Percentiles rank a stretch among this genome's conserved stretches.
phyloP scores from a whole-genome alignment of 768 basidiomycete species.

The Tricholoma hemisulphureum region DNA sequence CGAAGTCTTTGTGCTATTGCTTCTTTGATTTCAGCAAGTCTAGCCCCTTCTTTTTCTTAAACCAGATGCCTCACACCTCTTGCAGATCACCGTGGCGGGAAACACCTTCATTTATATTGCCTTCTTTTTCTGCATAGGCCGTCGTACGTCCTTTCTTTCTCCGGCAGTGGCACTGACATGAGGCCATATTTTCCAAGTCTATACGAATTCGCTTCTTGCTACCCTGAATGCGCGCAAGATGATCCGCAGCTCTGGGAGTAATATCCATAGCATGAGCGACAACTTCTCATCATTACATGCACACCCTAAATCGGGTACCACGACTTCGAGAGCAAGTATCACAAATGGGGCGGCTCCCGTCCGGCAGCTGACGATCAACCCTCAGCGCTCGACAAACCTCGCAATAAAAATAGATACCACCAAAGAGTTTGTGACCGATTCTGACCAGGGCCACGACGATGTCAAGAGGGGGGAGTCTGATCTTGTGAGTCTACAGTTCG shows the following conservation, averaged over 20 bases:
- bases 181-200: conserved; percentile 36
- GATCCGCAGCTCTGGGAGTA: conserved; percentile 41
- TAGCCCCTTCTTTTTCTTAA: neutral
- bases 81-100: conserved; percentile 46
- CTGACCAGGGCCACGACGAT: conserved; percentile 32
- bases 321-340: too few species aligned
- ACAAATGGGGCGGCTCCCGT: too few species aligned
- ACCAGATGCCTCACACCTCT: neutral
- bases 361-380: neutral
- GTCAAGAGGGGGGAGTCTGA: conserved; percentile 20
- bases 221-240: conserved; percentile 55
- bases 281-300: too few species aligned
- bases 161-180: neutral
- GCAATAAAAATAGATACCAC: conserved; percentile 58
- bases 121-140: conserved; percentile 60
- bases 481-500: conserved; percentile 8
- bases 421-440: conserved; percentile 46
- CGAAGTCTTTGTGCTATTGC: conserved; percentile 51
- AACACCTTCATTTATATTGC: conserved; percentile 52
- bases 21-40: conserved; percentile 50
- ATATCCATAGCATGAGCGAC: conserved; percentile 40
- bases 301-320: too few species aligned
- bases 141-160: conserved; percentile 39
- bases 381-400: conserved; percentile 44
- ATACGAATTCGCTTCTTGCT: conserved; percentile 58